These are phyloP conservation scores for Juglanconis juglandina DNA, from an alignment of 2,329 filamentous ascomycete genomes.

Conservation along the genomic window DNA sequence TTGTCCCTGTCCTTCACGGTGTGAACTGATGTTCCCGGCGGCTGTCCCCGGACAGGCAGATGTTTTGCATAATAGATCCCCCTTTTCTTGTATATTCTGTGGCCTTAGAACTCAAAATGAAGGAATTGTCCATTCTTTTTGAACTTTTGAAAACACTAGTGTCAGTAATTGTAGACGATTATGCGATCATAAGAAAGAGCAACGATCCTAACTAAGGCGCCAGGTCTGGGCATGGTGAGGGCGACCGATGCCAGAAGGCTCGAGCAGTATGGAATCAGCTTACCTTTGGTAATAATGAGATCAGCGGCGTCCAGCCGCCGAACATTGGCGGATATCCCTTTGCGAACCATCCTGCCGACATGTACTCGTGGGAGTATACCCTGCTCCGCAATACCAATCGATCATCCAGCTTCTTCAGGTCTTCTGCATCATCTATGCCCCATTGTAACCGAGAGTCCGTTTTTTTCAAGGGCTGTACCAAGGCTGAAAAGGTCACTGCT, in stretches of 20 bases:
- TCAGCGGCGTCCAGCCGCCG: constrained; percentile 10
- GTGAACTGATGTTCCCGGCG: no score
- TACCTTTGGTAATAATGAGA: constrained; percentile 9
- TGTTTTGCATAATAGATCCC: neutral
- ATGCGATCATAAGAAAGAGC: no score
- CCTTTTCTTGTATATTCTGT: no score
- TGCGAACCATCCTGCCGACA: constrained; percentile 7
- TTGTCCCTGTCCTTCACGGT: no score
- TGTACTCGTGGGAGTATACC: constrained; percentile 8
- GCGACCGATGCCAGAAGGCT: neutral
- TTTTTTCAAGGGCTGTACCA: neutral
- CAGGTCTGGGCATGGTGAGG: no score
- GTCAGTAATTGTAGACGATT: neutral
- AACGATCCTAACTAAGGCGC: no score
- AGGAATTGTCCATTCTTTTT: neutral
- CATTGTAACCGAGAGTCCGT: neutral
- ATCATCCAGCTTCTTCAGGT: constrained; percentile 1
- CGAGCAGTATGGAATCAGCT: constrained; percentile 4
- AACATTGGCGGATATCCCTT: constrained; percentile 11
- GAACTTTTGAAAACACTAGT: neutral
- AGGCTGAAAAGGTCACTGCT: neutral
- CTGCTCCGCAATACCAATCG: constrained; percentile 2
- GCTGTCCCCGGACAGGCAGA: no score
- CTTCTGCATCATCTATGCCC: constrained; percentile 7
- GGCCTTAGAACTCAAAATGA: neutral